phyloP scores from a whole-genome alignment of 192 early-diverging fungal species.

The Phlyctochytrium planicorne region DNA sequence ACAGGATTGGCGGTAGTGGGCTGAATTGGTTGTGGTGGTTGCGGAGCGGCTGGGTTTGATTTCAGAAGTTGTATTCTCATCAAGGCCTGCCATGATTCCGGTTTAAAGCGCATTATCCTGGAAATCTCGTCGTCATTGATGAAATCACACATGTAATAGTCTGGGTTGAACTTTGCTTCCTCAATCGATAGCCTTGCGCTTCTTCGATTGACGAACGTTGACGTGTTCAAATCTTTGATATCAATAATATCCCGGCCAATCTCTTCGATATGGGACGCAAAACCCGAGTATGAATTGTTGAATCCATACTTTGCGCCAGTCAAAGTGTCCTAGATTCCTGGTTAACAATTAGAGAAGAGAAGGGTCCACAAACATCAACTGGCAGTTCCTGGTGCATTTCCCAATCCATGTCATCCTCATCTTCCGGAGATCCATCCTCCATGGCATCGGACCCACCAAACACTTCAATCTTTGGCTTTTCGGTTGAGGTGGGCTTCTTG shows the following conservation, averaged over 20 bases:
- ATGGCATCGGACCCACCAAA: slow-evolving; percentile 45
- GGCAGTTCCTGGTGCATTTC: slow-evolving; percentile 73
- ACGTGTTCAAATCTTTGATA: slow-evolving; percentile 45
- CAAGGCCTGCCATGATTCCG: slow-evolving; percentile 61
- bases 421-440: slow-evolving; percentile 28
- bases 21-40: background rate
- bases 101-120: slow-evolving; percentile 70
- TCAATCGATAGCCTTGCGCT: slow-evolving; percentile 60
- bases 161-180: slow-evolving; percentile 86
- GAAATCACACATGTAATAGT: slow-evolving; percentile 90
- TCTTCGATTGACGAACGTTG: slow-evolving; percentile 52
- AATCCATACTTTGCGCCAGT: slow-evolving; percentile 78
- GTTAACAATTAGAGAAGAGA: background rate
- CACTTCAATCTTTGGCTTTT: slow-evolving; percentile 29
- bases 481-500: slow-evolving; percentile 16
- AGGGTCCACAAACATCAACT: slow-evolving; percentile 17
- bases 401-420: slow-evolving; percentile 62
- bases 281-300: slow-evolving; percentile 79
- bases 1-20: background rate
- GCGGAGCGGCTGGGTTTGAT: background rate
- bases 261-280: slow-evolving; percentile 61
- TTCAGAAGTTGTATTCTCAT: slow-evolving; percentile 68
- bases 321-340: slow-evolving; percentile 28
- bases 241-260: slow-evolving; percentile 54
- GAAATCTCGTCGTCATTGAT: slow-evolving; percentile 85